Conservation (phyloP, 352 stramenopile species). For the Pythium vanterpoolii region DNA sequence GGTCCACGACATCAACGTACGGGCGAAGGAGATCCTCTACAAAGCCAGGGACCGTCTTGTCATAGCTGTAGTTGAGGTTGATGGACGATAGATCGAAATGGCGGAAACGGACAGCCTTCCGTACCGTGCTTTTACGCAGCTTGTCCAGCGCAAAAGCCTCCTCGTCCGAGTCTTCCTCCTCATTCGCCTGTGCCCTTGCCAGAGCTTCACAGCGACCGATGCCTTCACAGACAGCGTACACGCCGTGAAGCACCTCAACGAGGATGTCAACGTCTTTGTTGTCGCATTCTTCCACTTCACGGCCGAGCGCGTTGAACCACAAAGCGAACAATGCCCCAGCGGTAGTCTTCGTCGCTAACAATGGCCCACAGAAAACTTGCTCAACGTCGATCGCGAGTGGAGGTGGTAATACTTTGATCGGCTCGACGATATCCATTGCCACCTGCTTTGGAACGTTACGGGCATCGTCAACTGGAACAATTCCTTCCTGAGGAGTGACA, state of each 20-base stretch:
- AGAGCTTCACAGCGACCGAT: slow-evolving; percentile 15
- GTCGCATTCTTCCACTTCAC: slow-evolving; percentile 2
- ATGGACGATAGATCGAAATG: slow-evolving; percentile 66
- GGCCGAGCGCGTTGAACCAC: slow-evolving; percentile 19
- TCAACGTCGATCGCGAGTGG: slow-evolving; percentile 7
- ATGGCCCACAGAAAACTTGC: slow-evolving; percentile 12
- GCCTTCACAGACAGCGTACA: slow-evolving; percentile 5
- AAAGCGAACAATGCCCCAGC: slow-evolving; percentile 20
- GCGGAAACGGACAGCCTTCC: slow-evolving; percentile 43
- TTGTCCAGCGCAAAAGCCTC: neutral
- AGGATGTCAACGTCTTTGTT: neutral
- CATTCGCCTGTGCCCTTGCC: slow-evolving; percentile 1
- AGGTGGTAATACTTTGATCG: neutral
- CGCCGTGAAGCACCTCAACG: slow-evolving; percentile 3
- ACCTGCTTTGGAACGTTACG: neutral
- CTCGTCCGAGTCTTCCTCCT: neutral
- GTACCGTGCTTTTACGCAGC: slow-evolving; percentile 2
- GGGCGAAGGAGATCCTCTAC: slow-evolving; percentile 41
- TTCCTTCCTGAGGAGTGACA: neutral
- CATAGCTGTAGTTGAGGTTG: slow-evolving; percentile 50
- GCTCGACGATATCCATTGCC: neutral
- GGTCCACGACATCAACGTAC: slow-evolving; percentile 41
- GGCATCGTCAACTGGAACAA: neutral
- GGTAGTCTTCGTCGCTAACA: slow-evolving; percentile 16
- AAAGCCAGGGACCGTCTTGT: slow-evolving; percentile 35